Base-by-base conservation (phyloP, 2,329 filamentous ascomycete genomes). In the Chaetomium olivaceum region DNA sequence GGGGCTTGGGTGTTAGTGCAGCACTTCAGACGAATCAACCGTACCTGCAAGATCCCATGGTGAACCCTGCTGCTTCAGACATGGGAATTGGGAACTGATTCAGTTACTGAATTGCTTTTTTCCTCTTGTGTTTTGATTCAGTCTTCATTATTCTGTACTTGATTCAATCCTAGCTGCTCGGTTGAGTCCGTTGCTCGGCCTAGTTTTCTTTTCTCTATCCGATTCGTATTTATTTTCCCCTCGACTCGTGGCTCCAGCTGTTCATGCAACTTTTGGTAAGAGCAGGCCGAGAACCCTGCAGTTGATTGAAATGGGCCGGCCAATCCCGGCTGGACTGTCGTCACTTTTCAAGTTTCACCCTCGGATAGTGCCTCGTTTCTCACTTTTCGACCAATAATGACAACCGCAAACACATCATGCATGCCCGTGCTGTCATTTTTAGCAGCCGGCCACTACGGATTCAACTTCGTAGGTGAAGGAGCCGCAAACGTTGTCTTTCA, bases 401-500 rank as follows among this genome's bases (percentile, higher is more conserved):
- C 61, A 14, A 7, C 60, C 16, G 11, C 48, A n/a, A 25, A 9
- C 21, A n/a, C 29, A 25, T 21, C 58, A 12, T 23, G 23, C n/a
- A 59, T 58, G 8, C 55, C 59, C 3, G 36, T 25, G 14, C 46
- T 63, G 5, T 48, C 60, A 16, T 19, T 46, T 4, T 46, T 52
- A 11, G 48, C n/a, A 8, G 36, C 58, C 54, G 58, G 58, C n/a
- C 36, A 57, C 6, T 71, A 60, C 56, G 23, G 67, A 19, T 69
- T 70, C 67, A 71, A 73, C 59, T 79, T 86, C 64, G 77, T 87
- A 25, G 84, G 83, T 29, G 91, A 95, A 76, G 91, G 91, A 27
- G 88, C 90, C 27, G 91, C 91, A 61, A 94, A 95, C 75, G 84
- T 89, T 60, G 89, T 93, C 68, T 93, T 91, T 73, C 83, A 83